Conservation (phyloP, 306 rosid genomes). For the Carpinus viminea region DNA sequence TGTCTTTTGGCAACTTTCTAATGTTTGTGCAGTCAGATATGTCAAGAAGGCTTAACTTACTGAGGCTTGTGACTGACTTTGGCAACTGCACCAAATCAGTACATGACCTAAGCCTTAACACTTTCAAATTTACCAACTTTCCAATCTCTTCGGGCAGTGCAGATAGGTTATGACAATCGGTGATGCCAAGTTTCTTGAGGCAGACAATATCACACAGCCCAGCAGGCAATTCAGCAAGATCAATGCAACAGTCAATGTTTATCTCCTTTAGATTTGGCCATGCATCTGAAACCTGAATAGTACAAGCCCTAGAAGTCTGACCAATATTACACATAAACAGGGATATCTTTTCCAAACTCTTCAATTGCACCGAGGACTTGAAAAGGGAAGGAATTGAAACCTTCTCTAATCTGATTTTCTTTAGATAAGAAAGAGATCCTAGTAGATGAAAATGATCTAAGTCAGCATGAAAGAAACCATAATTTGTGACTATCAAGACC, state of each 20-base stretch:
- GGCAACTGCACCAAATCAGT: conserved; percentile 25
- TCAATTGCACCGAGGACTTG: background rate
- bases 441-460: conserved; percentile 42
- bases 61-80: conserved; percentile 11
- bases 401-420: conserved; percentile 53
- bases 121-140: conserved; percentile 18
- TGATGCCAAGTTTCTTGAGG: conserved; percentile 29
- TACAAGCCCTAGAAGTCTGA: conserved; percentile 22
- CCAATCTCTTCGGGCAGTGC: conserved; percentile 33
- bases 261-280: conserved; percentile 36
- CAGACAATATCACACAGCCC: conserved; percentile 22
- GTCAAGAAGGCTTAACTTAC: conserved; percentile 25
- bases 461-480: conserved; percentile 33
- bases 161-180: conserved; percentile 31
- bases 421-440: conserved; percentile 34
- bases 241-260: conserved; percentile 34
- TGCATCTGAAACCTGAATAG: conserved; percentile 19
- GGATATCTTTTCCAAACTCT: conserved; percentile 33
- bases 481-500: conserved; percentile 47
- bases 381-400: conserved; percentile 29
- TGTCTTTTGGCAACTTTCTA: conserved; percentile 26
- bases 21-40: conserved; percentile 35
- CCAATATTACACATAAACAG: conserved; percentile 35
- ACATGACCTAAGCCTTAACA: conserved; percentile 39
- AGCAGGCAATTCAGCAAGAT: conserved; percentile 23